Percentiles rank a stretch among this genome's conserved stretches.
Conservation (phyloP, 768 basidiomycete species). For the Baorangia bicolor region DNA sequence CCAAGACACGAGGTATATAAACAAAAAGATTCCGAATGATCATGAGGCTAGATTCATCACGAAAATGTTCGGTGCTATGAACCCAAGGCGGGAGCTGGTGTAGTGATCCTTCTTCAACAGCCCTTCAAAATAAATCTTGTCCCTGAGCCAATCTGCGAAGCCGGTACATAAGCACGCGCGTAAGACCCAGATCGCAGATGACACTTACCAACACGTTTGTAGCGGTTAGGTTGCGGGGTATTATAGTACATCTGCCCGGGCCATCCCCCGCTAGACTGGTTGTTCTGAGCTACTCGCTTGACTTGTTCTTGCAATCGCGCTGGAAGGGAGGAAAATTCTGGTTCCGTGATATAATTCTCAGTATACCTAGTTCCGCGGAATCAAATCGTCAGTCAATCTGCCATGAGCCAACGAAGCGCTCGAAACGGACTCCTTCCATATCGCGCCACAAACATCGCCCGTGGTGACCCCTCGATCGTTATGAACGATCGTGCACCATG, state of each 20-base stretch:
- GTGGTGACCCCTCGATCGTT: conserved; percentile 75
- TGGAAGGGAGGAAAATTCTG: conserved; percentile 60
- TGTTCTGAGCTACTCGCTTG: conserved; percentile 53
- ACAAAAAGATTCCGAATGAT: conserved; percentile 6
- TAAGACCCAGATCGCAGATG: not conserved
- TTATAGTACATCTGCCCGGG: conserved; percentile 41
- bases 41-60: conserved; percentile 62
- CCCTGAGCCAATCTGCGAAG: conserved; percentile 71
- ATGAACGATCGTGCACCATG: conserved; percentile 77
- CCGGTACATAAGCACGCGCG: not conserved
- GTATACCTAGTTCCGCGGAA: conserved; percentile 52
- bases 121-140: conserved; percentile 68
- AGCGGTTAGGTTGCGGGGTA: conserved; percentile 46
- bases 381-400: conserved; percentile 10
- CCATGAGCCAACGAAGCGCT: not conserved
- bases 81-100: conserved; percentile 60
- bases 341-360: conserved; percentile 63
- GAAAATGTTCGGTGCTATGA: conserved; percentile 76
- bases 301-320: conserved; percentile 70
- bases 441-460: conserved; percentile 65
- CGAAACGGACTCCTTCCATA: conserved; percentile 71
- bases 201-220: conserved; percentile 62
- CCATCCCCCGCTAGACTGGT: conserved; percentile 38
- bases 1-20: conserved; percentile 8
- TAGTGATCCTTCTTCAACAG: conserved; percentile 62